These are phyloP conservation scores for Byssochlamys sp. DNA, from an alignment of 2,329 filamentous ascomycete species.

Conservation along the genomic window DNA sequence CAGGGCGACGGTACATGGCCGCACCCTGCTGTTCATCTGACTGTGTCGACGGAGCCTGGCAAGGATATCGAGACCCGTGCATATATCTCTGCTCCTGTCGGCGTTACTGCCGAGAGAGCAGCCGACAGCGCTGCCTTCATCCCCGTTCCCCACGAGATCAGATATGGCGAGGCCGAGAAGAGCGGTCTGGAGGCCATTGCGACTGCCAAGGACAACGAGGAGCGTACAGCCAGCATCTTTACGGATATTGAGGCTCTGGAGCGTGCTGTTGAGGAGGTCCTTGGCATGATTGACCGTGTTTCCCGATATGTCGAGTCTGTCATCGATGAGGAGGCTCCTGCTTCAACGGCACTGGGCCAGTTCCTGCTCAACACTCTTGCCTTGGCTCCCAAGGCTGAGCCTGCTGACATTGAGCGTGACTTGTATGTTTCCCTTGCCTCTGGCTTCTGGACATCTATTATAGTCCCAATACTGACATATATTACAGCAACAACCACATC, in stretches of 20 bases:
- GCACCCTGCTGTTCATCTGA: conserved; percentile 93
- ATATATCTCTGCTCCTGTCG: conserved; percentile 92
- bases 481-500: conserved; percentile 82
- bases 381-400: conserved; percentile 87
- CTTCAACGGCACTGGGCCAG: conserved; percentile 84
- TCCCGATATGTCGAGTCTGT: conserved; percentile 87
- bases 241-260: conserved; percentile 87
- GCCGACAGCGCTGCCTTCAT: conserved; percentile 96
- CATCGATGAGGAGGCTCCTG: conserved; percentile 75
- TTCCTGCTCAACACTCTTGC: conserved; percentile 89
- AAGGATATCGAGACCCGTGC: conserved; percentile 80
- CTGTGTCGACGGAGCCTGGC: conserved; percentile 80
- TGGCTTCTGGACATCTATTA: conserved; percentile 1
- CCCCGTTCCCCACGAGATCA: conserved; percentile 87
- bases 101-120: conserved; percentile 86
- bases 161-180: conserved; percentile 72
- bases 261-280: conserved; percentile 73
- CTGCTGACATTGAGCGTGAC: conserved; percentile 82
- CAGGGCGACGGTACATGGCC: conserved; percentile 95
- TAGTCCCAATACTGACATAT: conserved; percentile 20
- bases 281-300: conserved; percentile 82
- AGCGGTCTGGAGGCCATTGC: conserved; percentile 74
- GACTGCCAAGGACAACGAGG: conserved; percentile 68
- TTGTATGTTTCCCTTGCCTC: conserved; percentile 49
- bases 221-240: conserved; percentile 61